Conservation (phyloP, 1,284 basidiomycete genomes). For the Golubevia pallescens region DNA sequence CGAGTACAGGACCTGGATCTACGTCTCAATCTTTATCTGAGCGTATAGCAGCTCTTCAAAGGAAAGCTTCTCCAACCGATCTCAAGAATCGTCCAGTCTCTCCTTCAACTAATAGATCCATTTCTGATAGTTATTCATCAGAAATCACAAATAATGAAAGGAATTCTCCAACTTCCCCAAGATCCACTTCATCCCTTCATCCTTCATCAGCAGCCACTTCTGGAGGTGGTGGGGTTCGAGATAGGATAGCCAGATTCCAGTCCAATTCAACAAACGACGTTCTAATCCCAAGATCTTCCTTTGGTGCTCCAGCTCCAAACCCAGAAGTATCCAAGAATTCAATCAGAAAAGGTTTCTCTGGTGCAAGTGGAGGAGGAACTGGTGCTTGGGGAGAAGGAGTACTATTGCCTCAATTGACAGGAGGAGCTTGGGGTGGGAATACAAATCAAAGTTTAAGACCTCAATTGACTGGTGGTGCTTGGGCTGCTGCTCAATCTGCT, state of each 20-base stretch:
- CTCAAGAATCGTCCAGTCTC: slow-evolving; percentile 16
- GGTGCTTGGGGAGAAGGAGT: slow-evolving; percentile 45
- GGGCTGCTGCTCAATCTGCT: background rate
- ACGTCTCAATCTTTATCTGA: slow-evolving; percentile 29
- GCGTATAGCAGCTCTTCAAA: slow-evolving; percentile 47
- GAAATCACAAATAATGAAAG: too few species aligned
- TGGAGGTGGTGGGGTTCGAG: slow-evolving; percentile 27
- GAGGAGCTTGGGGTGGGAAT: slow-evolving; percentile 44
- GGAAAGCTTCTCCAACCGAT: slow-evolving; percentile 30
- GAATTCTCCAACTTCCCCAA: too few species aligned
- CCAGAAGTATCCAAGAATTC: slow-evolving; percentile 30
- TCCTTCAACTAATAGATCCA: slow-evolving; percentile 13
- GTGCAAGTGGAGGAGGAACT: slow-evolving; percentile 27
- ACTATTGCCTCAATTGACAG: slow-evolving; percentile 48
- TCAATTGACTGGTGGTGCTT: slow-evolving; percentile 40
- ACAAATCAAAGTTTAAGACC: slow-evolving; percentile 18
- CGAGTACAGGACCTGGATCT: too few species aligned
- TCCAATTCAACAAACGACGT: slow-evolving; percentile 26
- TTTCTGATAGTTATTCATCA: background rate
- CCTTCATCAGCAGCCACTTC: background rate
- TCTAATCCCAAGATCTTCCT: slow-evolving; percentile 44
- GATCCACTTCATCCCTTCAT: too few species aligned
- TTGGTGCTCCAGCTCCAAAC: slow-evolving; percentile 46
- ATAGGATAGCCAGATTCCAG: slow-evolving; percentile 50
- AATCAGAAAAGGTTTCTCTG: slow-evolving; percentile 26